phyloP scores from a whole-genome alignment of 163 green algal genomes.

The Volvox carteri region DNA sequence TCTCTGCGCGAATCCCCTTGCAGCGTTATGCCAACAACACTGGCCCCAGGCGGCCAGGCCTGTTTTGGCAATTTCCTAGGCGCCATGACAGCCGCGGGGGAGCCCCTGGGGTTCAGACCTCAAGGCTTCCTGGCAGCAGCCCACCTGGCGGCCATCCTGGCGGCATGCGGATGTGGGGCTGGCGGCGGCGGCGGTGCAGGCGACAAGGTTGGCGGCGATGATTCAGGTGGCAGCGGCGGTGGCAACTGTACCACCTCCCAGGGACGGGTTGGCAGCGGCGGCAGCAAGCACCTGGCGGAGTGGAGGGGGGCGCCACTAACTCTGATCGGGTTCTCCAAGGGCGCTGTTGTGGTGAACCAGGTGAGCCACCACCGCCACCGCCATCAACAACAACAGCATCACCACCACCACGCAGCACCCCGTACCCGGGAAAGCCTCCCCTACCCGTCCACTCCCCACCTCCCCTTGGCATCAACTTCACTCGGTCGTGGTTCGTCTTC shows the following conservation, averaged over 20 bases:
- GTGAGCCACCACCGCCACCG: too few species aligned
- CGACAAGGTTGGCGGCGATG: not conserved
- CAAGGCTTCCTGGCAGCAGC: conserved; percentile 9
- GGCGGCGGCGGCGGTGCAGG: not conserved
- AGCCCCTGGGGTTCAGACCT: conserved; percentile 41
- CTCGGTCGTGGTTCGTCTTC: too few species aligned
- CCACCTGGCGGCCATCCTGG: conserved; percentile 37
- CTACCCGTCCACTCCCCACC: too few species aligned
- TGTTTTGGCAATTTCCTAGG: conserved; percentile 38
- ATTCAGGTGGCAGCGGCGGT: not conserved
- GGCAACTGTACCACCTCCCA: too few species aligned
- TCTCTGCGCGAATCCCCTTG: not conserved
- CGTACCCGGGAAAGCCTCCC: too few species aligned
- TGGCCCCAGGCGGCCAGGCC: conserved; percentile 15
- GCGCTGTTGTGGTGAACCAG: conserved; percentile 55
- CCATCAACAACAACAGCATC: too few species aligned
- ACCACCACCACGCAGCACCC: too few species aligned
- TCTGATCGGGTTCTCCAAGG: conserved; percentile 57
- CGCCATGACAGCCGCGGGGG: conserved; percentile 27
- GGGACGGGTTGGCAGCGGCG: not conserved
- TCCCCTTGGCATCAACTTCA: too few species aligned
- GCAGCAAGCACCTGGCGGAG: too few species aligned
- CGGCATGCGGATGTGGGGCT: not conserved
- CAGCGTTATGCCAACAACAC: conserved; percentile 35
- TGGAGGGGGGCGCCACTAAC: too few species aligned